Percentiles rank a stretch among this genome's conserved stretches.
phyloP scores from a whole-genome alignment of 192 early-diverging fungal species.

The Ramicandelaber brevisporus region DNA sequence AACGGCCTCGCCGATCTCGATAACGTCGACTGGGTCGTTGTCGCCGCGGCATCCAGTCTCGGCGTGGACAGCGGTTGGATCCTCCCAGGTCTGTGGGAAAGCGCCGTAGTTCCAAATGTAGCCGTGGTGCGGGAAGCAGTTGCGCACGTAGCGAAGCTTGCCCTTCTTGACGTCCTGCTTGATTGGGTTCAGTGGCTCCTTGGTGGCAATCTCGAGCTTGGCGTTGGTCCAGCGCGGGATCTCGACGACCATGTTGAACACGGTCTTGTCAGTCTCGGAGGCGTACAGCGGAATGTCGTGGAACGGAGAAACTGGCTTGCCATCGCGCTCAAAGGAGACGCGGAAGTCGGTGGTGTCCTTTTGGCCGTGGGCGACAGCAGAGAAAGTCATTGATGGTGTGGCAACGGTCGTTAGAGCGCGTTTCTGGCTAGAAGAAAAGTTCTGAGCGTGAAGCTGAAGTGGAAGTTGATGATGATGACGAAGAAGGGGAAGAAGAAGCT shows the following conservation, averaged over 20 bases:
- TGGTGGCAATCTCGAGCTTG: slow-evolving; percentile 96
- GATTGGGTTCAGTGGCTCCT: slow-evolving; percentile 93
- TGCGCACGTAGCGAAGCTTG: slow-evolving; percentile 92
- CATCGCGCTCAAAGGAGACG: slow-evolving; percentile 34
- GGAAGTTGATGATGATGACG: too few relatives aligned
- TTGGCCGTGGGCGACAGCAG: background rate
- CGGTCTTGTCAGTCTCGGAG: slow-evolving; percentile 65
- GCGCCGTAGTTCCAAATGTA: slow-evolving; percentile 99
- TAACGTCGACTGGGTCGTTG: slow-evolving; percentile 93
- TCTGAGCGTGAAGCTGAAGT: background rate
- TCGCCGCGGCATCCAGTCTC: slow-evolving; percentile 94
- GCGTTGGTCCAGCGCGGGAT: slow-evolving; percentile 98
- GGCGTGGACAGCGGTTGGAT: slow-evolving; percentile 63
- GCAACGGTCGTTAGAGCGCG: background rate
- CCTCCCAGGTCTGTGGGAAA: slow-evolving; percentile 99
- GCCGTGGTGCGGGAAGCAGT: slow-evolving; percentile 98
- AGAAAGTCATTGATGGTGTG: background rate
- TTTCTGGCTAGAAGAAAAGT: background rate
- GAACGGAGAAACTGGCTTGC: slow-evolving; percentile 76
- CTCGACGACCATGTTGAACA: slow-evolving; percentile 97
- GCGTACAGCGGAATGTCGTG: slow-evolving; percentile 96
- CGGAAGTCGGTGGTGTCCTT: background rate
- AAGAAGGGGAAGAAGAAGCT: too few relatives aligned
- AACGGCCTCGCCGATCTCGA: slow-evolving; percentile 92
- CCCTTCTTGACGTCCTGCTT: slow-evolving; percentile 98